Percentiles rank a stretch among this genome's conserved stretches.
phyloP scores from a whole-genome alignment of 331 rosid species.

The Arachis monticola region DNA sequence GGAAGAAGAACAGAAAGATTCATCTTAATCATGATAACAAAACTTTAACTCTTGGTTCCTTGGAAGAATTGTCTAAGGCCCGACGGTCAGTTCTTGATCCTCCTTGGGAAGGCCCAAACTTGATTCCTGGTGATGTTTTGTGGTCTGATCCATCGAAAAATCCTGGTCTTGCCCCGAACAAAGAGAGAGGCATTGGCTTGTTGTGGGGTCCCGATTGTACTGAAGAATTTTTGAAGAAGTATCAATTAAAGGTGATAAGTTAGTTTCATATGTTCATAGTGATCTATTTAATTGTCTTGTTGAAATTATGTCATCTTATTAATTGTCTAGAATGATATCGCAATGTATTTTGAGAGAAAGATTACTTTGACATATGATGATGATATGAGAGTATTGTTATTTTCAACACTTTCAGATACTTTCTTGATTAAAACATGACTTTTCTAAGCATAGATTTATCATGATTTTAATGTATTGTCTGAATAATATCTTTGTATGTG shows the following conservation, averaged over 20 bases:
- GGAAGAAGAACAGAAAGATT: constrained; percentile 77
- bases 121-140: constrained; percentile 93
- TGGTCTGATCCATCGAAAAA: constrained; percentile 92
- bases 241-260: constrained; percentile 65
- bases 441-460: constrained; percentile 17
- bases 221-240: constrained; percentile 75
- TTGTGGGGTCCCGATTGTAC: constrained; percentile 95
- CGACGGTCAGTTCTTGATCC: constrained; percentile 96
- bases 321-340: constrained; percentile 17
- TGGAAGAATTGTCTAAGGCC: constrained; percentile 76
- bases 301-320: constrained; percentile 15
- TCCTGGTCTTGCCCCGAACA: constrained; percentile 81
- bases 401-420: constrained; percentile 25
- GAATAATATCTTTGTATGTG: background rate
- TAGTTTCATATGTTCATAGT: background rate
- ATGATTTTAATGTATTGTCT: constrained; percentile 7
- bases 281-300: constrained; percentile 15
- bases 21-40: constrained; percentile 51
- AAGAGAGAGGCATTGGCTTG: constrained; percentile 87
- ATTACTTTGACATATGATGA: constrained; percentile 4
- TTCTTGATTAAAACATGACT: constrained; percentile 33
- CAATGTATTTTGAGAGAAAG: constrained; percentile 8
- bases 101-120: constrained; percentile 89
- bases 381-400: constrained; percentile 15
- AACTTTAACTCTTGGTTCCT: constrained; percentile 63